phyloP scores from a whole-genome alignment of 2,329 filamentous ascomycete genomes.

The Pyrenophora tritici-repentis region DNA sequence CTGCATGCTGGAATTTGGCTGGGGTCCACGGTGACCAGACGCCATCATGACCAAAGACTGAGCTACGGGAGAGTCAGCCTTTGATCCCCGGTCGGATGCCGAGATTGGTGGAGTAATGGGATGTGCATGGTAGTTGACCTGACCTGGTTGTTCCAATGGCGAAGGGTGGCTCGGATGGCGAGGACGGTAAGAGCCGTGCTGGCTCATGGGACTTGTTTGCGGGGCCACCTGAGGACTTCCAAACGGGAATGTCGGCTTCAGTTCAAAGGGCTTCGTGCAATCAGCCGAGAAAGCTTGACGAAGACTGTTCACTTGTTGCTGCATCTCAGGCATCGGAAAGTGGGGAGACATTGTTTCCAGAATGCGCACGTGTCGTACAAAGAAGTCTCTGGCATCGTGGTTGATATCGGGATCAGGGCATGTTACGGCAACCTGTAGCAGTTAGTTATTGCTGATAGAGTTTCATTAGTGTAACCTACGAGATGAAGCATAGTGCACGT shows the following conservation, averaged over 20 bases:
- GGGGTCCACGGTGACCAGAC: conserved; percentile 57
- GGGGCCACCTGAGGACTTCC: conserved; percentile 72
- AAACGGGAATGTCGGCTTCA: conserved; percentile 86
- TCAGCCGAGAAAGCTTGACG: conserved; percentile 91
- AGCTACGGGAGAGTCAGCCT: conserved; percentile 75
- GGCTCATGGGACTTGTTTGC: conserved; percentile 65
- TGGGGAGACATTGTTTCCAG: conserved; percentile 81
- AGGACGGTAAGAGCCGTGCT: conserved; percentile 56
- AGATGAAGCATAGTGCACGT: conserved; percentile 92
- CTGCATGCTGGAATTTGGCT: conserved; percentile 59
- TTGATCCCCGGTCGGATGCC: conserved; percentile 71
- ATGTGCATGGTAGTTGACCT: conserved; percentile 69
- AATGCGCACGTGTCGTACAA: conserved; percentile 91
- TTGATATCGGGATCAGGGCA: conserved; percentile 91
- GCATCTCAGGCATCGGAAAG: conserved; percentile 88
- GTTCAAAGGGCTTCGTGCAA: conserved; percentile 79
- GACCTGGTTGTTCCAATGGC: conserved; percentile 57
- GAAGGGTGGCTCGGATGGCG: conserved; percentile 54
- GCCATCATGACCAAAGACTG: conserved; percentile 75
- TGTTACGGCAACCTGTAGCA: conserved; percentile 79
- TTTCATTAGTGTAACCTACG: conserved; percentile 62
- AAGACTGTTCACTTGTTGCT: conserved; percentile 85
- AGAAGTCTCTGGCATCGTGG: conserved; percentile 82
- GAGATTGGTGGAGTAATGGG: conserved; percentile 83
- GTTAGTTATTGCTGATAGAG: conserved; percentile 15